Percentiles rank a stretch among this genome's conserved stretches.
Conservation (phyloP, 2,329 filamentous ascomycete genomes). For the Dactylonectria estremocensis region DNA sequence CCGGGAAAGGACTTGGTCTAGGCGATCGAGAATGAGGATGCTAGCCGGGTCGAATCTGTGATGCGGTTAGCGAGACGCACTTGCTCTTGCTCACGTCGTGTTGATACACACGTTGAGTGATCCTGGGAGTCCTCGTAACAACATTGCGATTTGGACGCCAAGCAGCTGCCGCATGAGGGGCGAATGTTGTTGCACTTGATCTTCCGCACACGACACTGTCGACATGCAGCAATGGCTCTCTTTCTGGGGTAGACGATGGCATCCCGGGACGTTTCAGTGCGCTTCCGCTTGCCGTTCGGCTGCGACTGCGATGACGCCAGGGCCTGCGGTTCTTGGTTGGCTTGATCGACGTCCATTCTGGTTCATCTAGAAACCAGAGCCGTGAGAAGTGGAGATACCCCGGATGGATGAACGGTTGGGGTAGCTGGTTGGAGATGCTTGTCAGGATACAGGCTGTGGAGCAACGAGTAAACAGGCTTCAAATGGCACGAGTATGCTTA, state of each 20-base stretch:
- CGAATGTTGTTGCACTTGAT: slow-evolving; percentile 32
- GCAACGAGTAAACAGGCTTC: background rate
- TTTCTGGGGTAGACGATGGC: slow-evolving; percentile 18
- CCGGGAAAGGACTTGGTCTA: slow-evolving; percentile 26
- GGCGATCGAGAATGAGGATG: slow-evolving; percentile 27
- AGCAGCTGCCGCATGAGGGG: slow-evolving; percentile 26
- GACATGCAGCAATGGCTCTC: slow-evolving; percentile 27
- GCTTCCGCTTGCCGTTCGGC: background rate
- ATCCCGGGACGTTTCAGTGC: background rate
- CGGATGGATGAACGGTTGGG: background rate
- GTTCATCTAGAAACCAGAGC: background rate
- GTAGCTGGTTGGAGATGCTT: background rate
- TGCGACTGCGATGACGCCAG: background rate
- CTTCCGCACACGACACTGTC: slow-evolving; percentile 28
- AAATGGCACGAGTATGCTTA: background rate
- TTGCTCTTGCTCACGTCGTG: background rate
- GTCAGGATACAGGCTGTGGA: background rate
- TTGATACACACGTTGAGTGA: slow-evolving; percentile 17
- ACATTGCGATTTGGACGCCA: slow-evolving; percentile 14
- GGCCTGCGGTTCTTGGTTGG: background rate
- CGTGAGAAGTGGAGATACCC: background rate
- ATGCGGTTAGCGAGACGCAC: background rate
- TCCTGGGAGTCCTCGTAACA: slow-evolving; percentile 18
- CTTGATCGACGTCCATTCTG: background rate
- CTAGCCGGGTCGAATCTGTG: slow-evolving; percentile 30